Percentiles rank a stretch among this genome's conserved stretches.
Conservation (phyloP, 1,139 yeast genomes). For the Geotrichum bryndzae region DNA sequence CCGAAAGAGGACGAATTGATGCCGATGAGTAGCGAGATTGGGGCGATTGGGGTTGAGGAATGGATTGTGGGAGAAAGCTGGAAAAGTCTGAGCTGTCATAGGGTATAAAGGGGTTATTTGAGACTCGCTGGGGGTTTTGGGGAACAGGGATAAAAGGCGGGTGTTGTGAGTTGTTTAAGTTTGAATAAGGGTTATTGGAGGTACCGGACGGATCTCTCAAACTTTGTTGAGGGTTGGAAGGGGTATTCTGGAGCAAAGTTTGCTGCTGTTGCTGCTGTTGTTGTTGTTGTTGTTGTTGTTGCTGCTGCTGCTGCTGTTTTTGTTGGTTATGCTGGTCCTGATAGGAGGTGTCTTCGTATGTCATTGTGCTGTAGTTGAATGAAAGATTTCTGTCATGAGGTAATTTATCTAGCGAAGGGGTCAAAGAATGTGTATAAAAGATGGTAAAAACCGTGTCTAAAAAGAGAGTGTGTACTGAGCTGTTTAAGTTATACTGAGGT, state of each 20-base stretch:
- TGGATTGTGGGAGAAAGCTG: not conserved
- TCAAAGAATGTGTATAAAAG: not conserved
- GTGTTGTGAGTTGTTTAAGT: not conserved
- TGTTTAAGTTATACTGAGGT: not conserved
- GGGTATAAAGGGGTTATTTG: not conserved
- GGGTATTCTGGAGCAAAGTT: not conserved
- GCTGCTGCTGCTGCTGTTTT: not conserved
- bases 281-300: conserved; percentile 1
- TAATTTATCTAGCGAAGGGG: not conserved
- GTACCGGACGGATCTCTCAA: not conserved
- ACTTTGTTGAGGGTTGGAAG: not conserved
- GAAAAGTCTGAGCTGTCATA: not conserved
- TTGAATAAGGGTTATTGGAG: conserved; percentile 7
- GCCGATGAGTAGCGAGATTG: conserved; percentile 5
- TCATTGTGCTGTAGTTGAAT: not conserved
- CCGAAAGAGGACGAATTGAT: conserved; percentile 22
- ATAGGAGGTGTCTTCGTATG: not conserved
- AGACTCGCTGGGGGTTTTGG: not conserved
- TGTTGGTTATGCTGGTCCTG: conserved; percentile 3
- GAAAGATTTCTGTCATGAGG: not conserved
- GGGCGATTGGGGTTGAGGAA: conserved; percentile 4
- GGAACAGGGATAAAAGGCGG: not conserved
- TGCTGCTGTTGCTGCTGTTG: not conserved
- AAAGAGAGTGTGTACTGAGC: not conserved
- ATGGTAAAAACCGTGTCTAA: not conserved